Base-by-base conservation (phyloP, 306 rosid genomes). In the Ceratonia siliqua region DNA sequence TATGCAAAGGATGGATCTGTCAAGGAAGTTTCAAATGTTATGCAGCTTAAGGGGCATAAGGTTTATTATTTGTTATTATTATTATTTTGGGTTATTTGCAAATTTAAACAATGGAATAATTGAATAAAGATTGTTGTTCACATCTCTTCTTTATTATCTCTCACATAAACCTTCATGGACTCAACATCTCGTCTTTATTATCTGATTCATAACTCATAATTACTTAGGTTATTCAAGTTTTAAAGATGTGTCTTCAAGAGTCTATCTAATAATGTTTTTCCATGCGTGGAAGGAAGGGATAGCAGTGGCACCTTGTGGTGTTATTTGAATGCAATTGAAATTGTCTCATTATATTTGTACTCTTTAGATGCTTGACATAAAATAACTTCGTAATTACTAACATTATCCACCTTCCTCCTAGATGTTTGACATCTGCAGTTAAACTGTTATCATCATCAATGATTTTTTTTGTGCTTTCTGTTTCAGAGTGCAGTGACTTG, bases 11-110 rank as follows among this genome's bases (percentile, higher is more conserved):
- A 89, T 83, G 99, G 99, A 84, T 92, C 96, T 5, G 94, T 81
- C 70, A 95, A 90, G 91, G 98, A 95, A 87, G 88, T 95, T 89
- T 50, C 86, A 81, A 92, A 74, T 42, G 98, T 75, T 61, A 95
- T 95, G 99, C 99, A 95, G 88, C 97, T 95, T 46, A 95, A 95
- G 86, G 99, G 99, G 66, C 99, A 95, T 66, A 92, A 95, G 99
- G 99, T 95, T 79, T 67, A 70, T 46, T 65, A 62, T 49, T 5
- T 46, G 45, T 68, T 72, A 30, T 49, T 20, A 13, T 35, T 55
- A 33, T 2, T 35, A 32, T 61, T 57, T 65, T 50, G 42, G 32
- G 33, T 64, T 62, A 64, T 65, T 63, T 70, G 12, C 28, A 22
- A 63, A 64, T 64, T 63, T 69, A 69, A 55, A 21, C 42, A 11